phyloP scores from a whole-genome alignment of 1,284 basidiomycete genomes.

The Ganoderma leucocontextum region DNA sequence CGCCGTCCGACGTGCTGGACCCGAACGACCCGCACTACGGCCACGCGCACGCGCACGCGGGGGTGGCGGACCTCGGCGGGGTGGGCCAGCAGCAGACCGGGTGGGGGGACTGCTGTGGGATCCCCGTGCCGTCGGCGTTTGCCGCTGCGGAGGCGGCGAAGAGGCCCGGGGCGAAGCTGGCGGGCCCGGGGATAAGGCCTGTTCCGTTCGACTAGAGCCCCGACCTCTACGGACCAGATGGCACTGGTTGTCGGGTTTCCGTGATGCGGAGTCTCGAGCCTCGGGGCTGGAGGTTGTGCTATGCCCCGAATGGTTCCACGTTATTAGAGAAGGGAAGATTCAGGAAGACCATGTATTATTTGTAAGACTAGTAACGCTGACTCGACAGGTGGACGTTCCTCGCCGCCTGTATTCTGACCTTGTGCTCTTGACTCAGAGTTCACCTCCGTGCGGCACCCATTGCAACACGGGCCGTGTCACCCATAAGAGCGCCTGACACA shows the following conservation, averaged over 20 bases:
- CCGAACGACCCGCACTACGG: slow-evolving; percentile 57
- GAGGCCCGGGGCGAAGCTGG: slow-evolving; percentile 48
- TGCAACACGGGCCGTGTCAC: not conserved
- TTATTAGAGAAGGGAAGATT: not conserved
- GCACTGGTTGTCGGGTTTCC: not conserved
- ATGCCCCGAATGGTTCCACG: not conserved
- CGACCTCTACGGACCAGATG: not conserved
- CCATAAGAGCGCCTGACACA: not conserved
- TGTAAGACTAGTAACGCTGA: slow-evolving; percentile 1
- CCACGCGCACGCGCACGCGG: slow-evolving; percentile 59
- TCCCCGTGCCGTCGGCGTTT: slow-evolving; percentile 86
- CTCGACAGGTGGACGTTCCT: not conserved
- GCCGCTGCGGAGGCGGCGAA: slow-evolving; percentile 67
- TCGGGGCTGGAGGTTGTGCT: not conserved
- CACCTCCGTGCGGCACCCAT: not conserved
- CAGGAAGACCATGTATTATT: not conserved
- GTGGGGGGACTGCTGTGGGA: slow-evolving; percentile 97
- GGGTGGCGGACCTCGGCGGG: slow-evolving; percentile 56
- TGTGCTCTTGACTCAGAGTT: not conserved
- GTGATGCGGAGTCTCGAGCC: not conserved
- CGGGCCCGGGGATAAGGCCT: slow-evolving; percentile 74
- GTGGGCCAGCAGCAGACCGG: slow-evolving; percentile 59
- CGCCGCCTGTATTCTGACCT: not conserved
- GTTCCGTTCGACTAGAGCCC: slow-evolving; percentile 79
- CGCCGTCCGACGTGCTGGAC: slow-evolving; percentile 45